A percentile compares a stretch with the other conserved stretches of the same genome.
These are phyloP conservation scores for Diaporthe amygdali DNA, from an alignment of 2,329 filamentous ascomycete genomes.

Conservation along the genomic window DNA sequence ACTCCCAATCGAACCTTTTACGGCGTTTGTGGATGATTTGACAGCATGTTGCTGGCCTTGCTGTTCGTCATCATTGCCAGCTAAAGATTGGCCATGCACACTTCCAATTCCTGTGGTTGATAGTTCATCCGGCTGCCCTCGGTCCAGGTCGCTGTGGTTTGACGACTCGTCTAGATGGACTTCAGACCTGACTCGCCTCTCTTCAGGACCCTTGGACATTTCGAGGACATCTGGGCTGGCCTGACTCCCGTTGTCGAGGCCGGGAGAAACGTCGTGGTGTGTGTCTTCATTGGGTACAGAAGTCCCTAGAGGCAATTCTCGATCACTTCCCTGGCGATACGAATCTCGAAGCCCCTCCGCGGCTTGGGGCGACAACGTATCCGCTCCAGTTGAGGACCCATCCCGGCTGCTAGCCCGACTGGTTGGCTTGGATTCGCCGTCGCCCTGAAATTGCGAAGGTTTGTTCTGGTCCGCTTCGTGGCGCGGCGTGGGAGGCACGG, in stretches of 20 bases:
- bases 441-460: background rate
- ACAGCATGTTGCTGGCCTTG: background rate
- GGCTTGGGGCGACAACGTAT: background rate
- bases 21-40: background rate
- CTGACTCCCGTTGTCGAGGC: background rate
- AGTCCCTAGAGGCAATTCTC: background rate
- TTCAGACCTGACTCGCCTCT: background rate
- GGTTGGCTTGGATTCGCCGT: background rate
- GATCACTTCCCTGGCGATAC: background rate
- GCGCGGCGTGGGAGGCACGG: constrained; percentile 20
- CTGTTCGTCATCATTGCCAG: background rate
- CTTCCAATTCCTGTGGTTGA: background rate
- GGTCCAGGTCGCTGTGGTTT: background rate
- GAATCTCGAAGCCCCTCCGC: background rate
- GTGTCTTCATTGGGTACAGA: background rate
- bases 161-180: background rate
- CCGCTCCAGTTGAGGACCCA: background rate
- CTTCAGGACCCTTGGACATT: background rate
- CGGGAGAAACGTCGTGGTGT: background rate
- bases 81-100: background rate
- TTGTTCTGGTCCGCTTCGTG: background rate
- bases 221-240: background rate
- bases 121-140: background rate
- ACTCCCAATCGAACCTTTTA: background rate
- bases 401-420: background rate